A percentile compares a stretch with the other conserved stretches of the same genome.
phyloP scores from a whole-genome alignment of 78 protist species.

The Pigoraptor vietnamica region DNA sequence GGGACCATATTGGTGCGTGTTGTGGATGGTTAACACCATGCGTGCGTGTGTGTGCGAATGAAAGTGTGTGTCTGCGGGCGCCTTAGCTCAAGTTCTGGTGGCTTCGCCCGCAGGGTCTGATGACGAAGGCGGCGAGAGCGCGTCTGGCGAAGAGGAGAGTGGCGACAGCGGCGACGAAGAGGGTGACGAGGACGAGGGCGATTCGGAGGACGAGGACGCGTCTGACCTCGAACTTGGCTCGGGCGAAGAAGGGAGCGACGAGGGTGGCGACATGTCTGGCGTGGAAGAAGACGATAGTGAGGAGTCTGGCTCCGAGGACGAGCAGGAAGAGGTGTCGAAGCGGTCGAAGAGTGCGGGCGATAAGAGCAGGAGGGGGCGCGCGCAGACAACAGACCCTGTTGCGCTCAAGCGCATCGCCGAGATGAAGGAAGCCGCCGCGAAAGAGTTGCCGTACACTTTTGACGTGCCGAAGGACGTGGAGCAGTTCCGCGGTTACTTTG shows the following conservation, averaged over 20 bases:
- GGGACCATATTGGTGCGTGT: background rate
- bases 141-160: background rate
- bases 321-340: background rate
- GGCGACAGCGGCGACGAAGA: slow-evolving; percentile 23
- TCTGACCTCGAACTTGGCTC: background rate
- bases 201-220: slow-evolving; percentile 12
- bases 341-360: background rate
- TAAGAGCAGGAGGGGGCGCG: background rate
- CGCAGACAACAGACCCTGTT: background rate
- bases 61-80: background rate
- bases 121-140: background rate
- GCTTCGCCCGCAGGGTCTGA: background rate
- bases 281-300: background rate
- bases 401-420: background rate
- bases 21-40: background rate
- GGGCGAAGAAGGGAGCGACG: background rate
- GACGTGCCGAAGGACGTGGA: background rate
- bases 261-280: background rate
- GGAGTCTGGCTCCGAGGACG: background rate
- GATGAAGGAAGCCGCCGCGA: slow-evolving; percentile 4
- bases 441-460: slow-evolving; percentile 10
- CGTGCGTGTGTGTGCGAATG: background rate
- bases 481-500: background rate
- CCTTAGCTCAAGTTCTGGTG: background rate
- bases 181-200: slow-evolving; percentile 23